Percentiles rank a stretch among this genome's conserved stretches.
phyloP scores from a whole-genome alignment of 2,329 filamentous ascomycete genomes.

The Aureobasidium lini region DNA sequence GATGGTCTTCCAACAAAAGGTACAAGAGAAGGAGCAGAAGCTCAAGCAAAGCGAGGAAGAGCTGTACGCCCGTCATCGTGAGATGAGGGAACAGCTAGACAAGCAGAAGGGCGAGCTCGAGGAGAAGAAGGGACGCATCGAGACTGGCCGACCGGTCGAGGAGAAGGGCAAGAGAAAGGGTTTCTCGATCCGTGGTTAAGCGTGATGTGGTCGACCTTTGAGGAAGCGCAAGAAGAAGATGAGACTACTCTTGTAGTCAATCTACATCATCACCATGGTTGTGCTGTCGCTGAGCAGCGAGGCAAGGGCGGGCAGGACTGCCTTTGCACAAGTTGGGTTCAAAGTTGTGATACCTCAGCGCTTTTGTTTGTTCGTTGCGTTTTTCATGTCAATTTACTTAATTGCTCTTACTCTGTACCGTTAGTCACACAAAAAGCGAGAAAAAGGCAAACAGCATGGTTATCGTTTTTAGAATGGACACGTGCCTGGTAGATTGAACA shows the following conservation, averaged over 20 bases:
- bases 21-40: slow-evolving; percentile 98
- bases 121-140: slow-evolving; percentile 94
- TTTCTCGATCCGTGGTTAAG: slow-evolving; percentile 73
- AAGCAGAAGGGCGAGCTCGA: slow-evolving; percentile 90
- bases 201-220: not conserved
- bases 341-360: slow-evolving; percentile 27
- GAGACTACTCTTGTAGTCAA: slow-evolving; percentile 23
- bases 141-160: slow-evolving; percentile 91
- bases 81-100: slow-evolving; percentile 99
- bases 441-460: slow-evolving; percentile 13
- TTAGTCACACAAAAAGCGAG: slow-evolving; percentile 4
- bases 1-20: slow-evolving; percentile 99
- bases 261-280: slow-evolving; percentile 20
- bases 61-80: slow-evolving; percentile 91
- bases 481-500: not conserved
- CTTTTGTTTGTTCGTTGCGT: slow-evolving; percentile 16
- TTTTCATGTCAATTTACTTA: slow-evolving; percentile 16
- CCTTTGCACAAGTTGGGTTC: slow-evolving; percentile 18
- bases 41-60: slow-evolving; percentile 99
- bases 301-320: slow-evolving; percentile 8
- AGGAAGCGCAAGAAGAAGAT: slow-evolving; percentile 3
- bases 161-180: slow-evolving; percentile 99
- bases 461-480: slow-evolving; percentile 1
- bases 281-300: slow-evolving; percentile 17
- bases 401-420: slow-evolving; percentile 12